Base-by-base conservation (phyloP, 352 stramenopile species). In the Globisporangium orthogonon region DNA sequence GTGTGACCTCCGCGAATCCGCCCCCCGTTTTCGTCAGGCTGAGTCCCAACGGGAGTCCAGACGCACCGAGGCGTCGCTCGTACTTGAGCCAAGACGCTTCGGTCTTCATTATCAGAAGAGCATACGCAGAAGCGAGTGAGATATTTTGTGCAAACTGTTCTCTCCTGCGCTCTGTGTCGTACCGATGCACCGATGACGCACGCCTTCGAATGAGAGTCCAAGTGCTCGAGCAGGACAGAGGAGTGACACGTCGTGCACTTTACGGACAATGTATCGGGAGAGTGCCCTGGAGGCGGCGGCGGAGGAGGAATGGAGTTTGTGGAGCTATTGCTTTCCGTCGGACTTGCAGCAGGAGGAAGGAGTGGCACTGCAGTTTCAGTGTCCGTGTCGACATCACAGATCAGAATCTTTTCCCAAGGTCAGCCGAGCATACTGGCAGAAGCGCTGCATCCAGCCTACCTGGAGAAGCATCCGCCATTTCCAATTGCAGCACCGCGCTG, bases 161-260 rank as follows among this genome's bases (percentile, higher is more conserved):
- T 18, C 4, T 33, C 33, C 50, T 7, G 18, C 28, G 13, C 45
- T 28, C 9, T n/a, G 10, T 18, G 37, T 64, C 71, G 30, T 60
- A 86, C 76, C 52, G 66, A 67, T 17, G 73, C 40, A 30, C 57
- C 66, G 23, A 89, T 61, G n/a, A 69, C 63, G 52, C 84, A 94
- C 18, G 51, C 49, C 53, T 76, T 76, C 1, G 81, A 94, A 56
- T 94, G 84, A 1, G 58, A 54, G 62, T 91, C 69, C 43, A 94
- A 56, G 13, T 78, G 52, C 14, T 82, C 60, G 6, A 91, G 57
- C 1, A 69, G 39, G 0, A 91, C 63, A 39, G 73, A 58, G 17
- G 55, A 67, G 30, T 70, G 65, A 58, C 81, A 94, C 10, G 74
- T 88, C 41, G 76, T 94, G 66, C 84, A 91, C 57, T 91, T 91